Conservation (phyloP, 192 early-diverging fungal genomes). For the Jimgerdemannia lactiflua region DNA sequence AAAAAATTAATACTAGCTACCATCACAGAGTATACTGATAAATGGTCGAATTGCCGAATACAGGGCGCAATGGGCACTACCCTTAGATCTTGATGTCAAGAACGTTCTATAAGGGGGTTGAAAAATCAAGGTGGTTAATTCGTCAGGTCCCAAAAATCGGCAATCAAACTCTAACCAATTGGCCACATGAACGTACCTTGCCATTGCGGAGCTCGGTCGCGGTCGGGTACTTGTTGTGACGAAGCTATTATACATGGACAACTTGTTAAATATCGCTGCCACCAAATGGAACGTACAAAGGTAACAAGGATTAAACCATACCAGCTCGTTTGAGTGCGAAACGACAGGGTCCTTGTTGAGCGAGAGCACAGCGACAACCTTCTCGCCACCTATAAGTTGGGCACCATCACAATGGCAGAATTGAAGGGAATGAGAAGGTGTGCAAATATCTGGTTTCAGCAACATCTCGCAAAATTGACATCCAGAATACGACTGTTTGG, state of each 20-base stretch:
- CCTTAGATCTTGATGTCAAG: background rate
- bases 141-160: background rate
- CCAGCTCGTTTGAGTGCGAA: conserved; percentile 31
- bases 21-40: too few species aligned
- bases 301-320: background rate
- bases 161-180: background rate
- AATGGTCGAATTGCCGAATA: too few species aligned
- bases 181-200: background rate
- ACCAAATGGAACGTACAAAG: background rate
- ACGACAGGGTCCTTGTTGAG: conserved; percentile 35
- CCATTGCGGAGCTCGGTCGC: background rate
- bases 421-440: background rate
- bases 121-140: background rate
- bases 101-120: background rate
- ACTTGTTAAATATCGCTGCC: background rate
- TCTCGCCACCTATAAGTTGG: conserved; percentile 15
- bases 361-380: conserved; percentile 37
- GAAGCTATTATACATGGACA: background rate
- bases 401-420: background rate
- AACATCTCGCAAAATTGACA: background rate
- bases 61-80: background rate
- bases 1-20: too few species aligned
- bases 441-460: background rate
- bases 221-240: background rate
- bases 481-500: background rate